Conservation (phyloP, 1,139 yeast species). For the Debaryomyces subglobosus region DNA sequence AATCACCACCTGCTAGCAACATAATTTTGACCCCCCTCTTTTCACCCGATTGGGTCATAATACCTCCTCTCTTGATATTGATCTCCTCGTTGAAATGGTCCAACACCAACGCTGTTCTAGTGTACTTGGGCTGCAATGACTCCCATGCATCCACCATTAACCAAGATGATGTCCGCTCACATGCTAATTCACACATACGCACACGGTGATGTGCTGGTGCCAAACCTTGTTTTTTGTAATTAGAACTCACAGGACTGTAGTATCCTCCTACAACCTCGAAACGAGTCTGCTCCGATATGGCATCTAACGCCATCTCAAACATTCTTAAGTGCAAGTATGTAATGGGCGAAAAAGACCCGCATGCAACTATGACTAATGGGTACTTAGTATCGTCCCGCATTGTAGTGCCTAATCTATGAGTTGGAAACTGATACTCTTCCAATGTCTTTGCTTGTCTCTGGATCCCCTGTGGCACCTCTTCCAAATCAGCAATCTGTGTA, state of each 20-base stretch:
- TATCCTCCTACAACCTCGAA: constrained; percentile 97
- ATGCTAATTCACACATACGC: constrained; percentile 96
- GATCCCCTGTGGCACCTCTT: constrained; percentile 94
- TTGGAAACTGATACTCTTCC: constrained; percentile 75
- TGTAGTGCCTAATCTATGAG: constrained; percentile 76
- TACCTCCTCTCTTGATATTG: constrained; percentile 86
- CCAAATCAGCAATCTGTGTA: constrained; percentile 85
- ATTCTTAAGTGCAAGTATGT: constrained; percentile 92
- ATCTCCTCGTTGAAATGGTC: constrained; percentile 97
- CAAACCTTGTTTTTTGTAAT: constrained; percentile 89
- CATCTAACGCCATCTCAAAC: constrained; percentile 98
- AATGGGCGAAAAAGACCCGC: constrained; percentile 96
- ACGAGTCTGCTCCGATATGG: constrained; percentile 88
- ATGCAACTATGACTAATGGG: constrained; percentile 93
- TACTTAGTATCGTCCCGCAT: constrained; percentile 76
- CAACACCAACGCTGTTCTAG: constrained; percentile 91
- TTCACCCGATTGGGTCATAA: constrained; percentile 71
- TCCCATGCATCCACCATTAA: constrained; percentile 99
- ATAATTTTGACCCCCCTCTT: constrained; percentile 88
- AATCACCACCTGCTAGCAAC: constrained; percentile 97
- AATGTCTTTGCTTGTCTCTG: constrained; percentile 79
- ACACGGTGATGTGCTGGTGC: constrained; percentile 90
- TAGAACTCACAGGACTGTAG: constrained; percentile 96
- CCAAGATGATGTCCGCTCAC: constrained; percentile 97
- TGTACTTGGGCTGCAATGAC: constrained; percentile 85